Evolutionary conservation across 2,329 filamentous ascomycete genomes (phyloP).

Genomic region (Hysterium pulicare): DNA sequence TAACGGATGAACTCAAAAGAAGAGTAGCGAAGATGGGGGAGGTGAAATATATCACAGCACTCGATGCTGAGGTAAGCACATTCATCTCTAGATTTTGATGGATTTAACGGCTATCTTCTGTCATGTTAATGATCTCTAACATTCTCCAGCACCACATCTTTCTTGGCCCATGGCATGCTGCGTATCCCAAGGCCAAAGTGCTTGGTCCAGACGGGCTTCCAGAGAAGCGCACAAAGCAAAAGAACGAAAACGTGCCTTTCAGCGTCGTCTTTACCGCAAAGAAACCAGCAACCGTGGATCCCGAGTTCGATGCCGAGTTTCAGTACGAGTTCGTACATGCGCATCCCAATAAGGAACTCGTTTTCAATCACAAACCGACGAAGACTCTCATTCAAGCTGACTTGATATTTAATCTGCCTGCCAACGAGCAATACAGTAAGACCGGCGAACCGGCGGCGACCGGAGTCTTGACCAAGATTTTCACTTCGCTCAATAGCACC

Average conservation of each 20-base stretch:
- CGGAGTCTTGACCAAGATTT: conserved; percentile 60
- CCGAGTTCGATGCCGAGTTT: conserved; percentile 85
- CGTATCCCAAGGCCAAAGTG: conserved; percentile 74
- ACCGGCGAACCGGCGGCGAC: conserved; percentile 52
- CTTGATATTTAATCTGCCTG: conserved; percentile 85
- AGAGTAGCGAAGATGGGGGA: conserved; percentile 57
- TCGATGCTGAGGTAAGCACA: conserved; percentile 64
- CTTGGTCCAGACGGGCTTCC: conserved; percentile 79
- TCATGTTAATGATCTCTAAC: too few relatives aligned
- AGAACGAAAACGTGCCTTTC: conserved; percentile 61
- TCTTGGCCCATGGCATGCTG: conserved; percentile 76
- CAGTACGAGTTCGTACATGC: conserved; percentile 76
- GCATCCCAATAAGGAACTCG: conserved; percentile 81
- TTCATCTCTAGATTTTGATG: neutral
- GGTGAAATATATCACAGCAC: conserved; percentile 80
- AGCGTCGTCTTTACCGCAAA: conserved; percentile 55
- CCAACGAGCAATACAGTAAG: conserved; percentile 72
- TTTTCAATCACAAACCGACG: conserved; percentile 79
- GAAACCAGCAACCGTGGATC: conserved; percentile 53
- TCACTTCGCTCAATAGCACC: conserved; percentile 58
- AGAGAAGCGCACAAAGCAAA: conserved; percentile 69
- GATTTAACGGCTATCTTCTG: too few relatives aligned
- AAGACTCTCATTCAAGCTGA: conserved; percentile 83
- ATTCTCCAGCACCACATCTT: conserved; percentile 75
- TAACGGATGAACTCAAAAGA: conserved; percentile 73